Percentiles rank a stretch among this genome's conserved stretches.
Conservation (phyloP, 2,329 filamentous ascomycete genomes). For the Sporothrix pallida region DNA sequence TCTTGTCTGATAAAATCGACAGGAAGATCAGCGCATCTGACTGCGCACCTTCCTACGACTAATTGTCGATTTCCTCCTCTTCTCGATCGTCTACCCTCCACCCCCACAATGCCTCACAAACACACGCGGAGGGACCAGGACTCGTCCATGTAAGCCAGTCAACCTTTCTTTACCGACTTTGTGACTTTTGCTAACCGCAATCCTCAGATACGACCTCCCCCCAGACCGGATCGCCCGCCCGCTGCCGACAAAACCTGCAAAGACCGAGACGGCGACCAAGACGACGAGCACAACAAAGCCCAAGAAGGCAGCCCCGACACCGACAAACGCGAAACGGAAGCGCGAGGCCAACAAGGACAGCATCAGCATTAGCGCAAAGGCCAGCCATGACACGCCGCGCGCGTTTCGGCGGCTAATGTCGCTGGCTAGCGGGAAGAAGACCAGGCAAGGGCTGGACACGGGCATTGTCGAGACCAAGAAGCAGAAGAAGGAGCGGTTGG, state of each 20-base stretch:
- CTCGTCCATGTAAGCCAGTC: constrained; percentile 53
- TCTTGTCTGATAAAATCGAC: no score
- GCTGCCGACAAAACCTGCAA: constrained; percentile 50
- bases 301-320: background rate
- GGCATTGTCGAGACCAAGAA: constrained; percentile 51
- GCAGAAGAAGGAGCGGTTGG: constrained; percentile 44
- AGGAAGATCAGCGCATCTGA: background rate
- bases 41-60: background rate
- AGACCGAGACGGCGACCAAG: constrained; percentile 35
- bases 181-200: background rate
- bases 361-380: constrained; percentile 38
- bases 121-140: constrained; percentile 72
- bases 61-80: background rate
- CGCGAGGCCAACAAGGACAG: constrained; percentile 44
- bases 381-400: constrained; percentile 79
- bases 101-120: constrained; percentile 76
- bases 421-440: constrained; percentile 65
- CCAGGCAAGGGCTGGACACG: constrained; percentile 72
- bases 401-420: constrained; percentile 88
- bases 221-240: constrained; percentile 57
- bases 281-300: no score
- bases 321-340: constrained; percentile 56
- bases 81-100: background rate
- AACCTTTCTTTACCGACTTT: no score
- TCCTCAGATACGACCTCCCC: constrained; percentile 56